These are phyloP conservation scores for Cucurbita argyrosperma DNA, from an alignment of 306 rosid genomes.

Conservation along the genomic window DNA sequence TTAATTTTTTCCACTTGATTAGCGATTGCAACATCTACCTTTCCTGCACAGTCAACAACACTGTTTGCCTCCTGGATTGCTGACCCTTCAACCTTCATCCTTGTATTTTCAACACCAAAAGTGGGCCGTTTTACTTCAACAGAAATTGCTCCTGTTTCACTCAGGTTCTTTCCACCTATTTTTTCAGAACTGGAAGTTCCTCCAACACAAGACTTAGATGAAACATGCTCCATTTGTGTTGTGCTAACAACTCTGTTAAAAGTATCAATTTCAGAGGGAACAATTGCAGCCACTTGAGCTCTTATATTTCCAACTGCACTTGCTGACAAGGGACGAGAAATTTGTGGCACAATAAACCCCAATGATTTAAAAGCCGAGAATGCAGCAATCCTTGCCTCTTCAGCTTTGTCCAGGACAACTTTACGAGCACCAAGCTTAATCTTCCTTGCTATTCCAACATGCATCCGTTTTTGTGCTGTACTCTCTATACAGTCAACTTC, in stretches of 20 bases:
- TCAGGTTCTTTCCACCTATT: slow-evolving; percentile 18
- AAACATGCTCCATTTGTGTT: slow-evolving; percentile 8
- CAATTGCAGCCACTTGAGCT: slow-evolving; percentile 35
- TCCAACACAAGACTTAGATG: slow-evolving; percentile 9
- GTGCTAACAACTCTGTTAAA: slow-evolving; percentile 26
- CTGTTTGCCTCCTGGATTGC: slow-evolving; percentile 17
- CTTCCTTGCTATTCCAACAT: slow-evolving; percentile 76
- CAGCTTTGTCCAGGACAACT: slow-evolving; percentile 89
- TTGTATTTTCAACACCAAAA: slow-evolving; percentile 13
- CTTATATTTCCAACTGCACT: slow-evolving; percentile 22
- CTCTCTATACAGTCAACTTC: slow-evolving; percentile 26
- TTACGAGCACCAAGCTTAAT: slow-evolving; percentile 92
- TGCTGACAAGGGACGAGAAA: slow-evolving; percentile 32
- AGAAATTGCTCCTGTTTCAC: slow-evolving; percentile 19
- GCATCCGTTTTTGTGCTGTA: slow-evolving; percentile 61
- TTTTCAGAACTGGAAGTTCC: slow-evolving; percentile 22
- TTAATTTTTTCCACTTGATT: slow-evolving; percentile 18
- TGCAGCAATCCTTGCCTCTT: slow-evolving; percentile 90
- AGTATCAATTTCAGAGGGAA: slow-evolving; percentile 39
- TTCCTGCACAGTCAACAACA: slow-evolving; percentile 17
- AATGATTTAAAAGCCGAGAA: slow-evolving; percentile 80
- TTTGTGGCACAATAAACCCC: slow-evolving; percentile 63
- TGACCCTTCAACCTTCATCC: slow-evolving; percentile 26
- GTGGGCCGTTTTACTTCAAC: slow-evolving; percentile 26
- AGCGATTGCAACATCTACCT: slow-evolving; percentile 12